These are phyloP conservation scores for Polytrichum formosum DNA, from an alignment of 225 moss, liverwort and hornwort species.

Conservation along the genomic window DNA sequence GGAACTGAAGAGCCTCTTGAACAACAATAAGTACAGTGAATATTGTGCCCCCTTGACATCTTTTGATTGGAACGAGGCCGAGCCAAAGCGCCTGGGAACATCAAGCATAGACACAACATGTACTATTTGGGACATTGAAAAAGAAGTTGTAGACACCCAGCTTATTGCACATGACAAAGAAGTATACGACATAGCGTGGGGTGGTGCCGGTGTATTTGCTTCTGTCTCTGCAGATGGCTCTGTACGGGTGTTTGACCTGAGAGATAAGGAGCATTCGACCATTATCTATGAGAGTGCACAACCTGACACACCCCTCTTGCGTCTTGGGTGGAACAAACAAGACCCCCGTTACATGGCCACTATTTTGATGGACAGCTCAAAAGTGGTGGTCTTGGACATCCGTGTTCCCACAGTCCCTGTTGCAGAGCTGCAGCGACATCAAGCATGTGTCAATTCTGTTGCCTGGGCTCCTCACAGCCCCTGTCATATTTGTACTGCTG, in stretches of 20 bases:
- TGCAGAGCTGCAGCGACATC: conserved; percentile 86
- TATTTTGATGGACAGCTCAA: conserved; percentile 82
- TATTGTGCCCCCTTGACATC: conserved; percentile 86
- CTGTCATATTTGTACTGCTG: conserved; percentile 86
- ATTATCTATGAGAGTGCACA: conserved; percentile 84
- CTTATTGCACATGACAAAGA: conserved; percentile 88
- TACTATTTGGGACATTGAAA: conserved; percentile 94
- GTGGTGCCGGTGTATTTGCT: conserved; percentile 87
- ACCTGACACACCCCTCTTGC: conserved; percentile 74
- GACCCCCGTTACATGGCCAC: conserved; percentile 93
- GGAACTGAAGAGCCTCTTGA: conserved; percentile 72
- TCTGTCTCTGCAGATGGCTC: conserved; percentile 93
- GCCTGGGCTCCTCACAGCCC: conserved; percentile 95
- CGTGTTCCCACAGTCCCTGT: conserved; percentile 83
- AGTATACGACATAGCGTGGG: conserved; percentile 94
- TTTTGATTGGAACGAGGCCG: conserved; percentile 89
- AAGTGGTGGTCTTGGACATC: conserved; percentile 83
- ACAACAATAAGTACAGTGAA: conserved; percentile 86
- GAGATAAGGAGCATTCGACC: conserved; percentile 89
- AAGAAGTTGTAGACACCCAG: conserved; percentile 79
- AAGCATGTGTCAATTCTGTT: conserved; percentile 80
- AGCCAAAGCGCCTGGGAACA: conserved; percentile 78
- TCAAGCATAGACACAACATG: conserved; percentile 92
- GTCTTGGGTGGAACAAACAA: conserved; percentile 91
- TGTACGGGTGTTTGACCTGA: conserved; percentile 80